Percentiles rank a stretch among this genome's conserved stretches.
Evolutionary conservation across 2,329 filamentous ascomycete species (phyloP).

Genomic region (Pezizomycotina sp.): DNA sequence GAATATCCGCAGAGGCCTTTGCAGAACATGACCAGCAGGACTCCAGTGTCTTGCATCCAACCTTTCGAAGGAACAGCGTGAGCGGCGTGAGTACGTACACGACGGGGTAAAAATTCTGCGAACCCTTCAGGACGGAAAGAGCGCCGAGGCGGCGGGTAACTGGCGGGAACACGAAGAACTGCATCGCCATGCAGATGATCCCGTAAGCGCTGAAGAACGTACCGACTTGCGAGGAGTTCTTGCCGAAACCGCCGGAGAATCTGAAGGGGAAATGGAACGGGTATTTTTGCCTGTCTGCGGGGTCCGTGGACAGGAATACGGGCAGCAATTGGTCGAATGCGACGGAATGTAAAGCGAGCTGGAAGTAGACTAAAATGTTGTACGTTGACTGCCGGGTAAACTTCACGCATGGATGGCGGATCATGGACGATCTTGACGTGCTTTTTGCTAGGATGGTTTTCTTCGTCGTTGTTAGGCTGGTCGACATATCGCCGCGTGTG

Average conservation of each 20-base stretch:
- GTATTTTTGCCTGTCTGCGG: constrained; percentile 38
- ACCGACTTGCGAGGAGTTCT: constrained; percentile 58
- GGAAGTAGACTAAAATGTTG: constrained; percentile 60
- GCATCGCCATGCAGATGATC: constrained; percentile 59
- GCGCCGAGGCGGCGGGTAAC: constrained; percentile 58
- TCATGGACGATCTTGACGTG: constrained; percentile 21
- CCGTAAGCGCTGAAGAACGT: constrained; percentile 74
- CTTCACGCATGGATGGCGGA: constrained; percentile 38
- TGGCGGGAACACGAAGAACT: constrained; percentile 71
- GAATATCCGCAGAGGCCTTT: constrained; percentile 65
- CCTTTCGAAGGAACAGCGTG: constrained; percentile 44
- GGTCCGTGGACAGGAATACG: constrained; percentile 69
- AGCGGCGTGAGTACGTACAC: constrained; percentile 73
- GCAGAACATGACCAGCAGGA: constrained; percentile 52
- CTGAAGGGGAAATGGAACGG: constrained; percentile 54
- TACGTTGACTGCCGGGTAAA: constrained; percentile 60
- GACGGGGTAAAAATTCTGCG: constrained; percentile 51
- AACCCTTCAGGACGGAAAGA: constrained; percentile 53
- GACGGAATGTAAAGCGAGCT: constrained; percentile 66
- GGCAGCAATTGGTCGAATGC: constrained; percentile 77
- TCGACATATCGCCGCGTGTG: constrained; percentile 32
- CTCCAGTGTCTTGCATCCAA: constrained; percentile 39
- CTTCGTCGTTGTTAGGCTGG: constrained; percentile 24
- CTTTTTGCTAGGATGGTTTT: constrained; percentile 20
- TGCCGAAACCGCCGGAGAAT: constrained; percentile 67